Evolutionary conservation across 331 rosid genomes (phyloP).

Genomic region (Stylosanthes scabra): DNA sequence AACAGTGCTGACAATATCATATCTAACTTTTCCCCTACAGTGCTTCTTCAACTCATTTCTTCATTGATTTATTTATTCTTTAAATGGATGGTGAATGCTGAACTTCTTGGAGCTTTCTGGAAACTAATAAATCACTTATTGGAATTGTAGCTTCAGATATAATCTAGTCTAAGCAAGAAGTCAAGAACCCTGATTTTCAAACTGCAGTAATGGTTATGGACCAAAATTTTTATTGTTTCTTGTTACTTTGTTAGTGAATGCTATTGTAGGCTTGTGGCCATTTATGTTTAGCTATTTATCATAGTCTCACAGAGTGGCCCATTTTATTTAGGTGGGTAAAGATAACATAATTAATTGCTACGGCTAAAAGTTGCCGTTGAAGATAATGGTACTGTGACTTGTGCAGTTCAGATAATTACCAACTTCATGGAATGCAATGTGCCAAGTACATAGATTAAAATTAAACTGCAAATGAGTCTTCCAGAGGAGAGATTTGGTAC

Average conservation of each 20-base stretch:
- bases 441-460: not conserved
- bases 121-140: not conserved
- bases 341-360: not conserved
- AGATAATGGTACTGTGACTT: not conserved
- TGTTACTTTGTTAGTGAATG: not conserved
- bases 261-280: not conserved
- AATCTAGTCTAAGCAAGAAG: not conserved
- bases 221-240: not conserved
- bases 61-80: not conserved
- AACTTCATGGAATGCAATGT: not conserved
- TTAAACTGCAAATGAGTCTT: too few species aligned
- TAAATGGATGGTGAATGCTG: not conserved
- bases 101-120: not conserved
- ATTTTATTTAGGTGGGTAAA: not conserved
- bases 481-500: too few species aligned
- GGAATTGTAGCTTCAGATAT: not conserved
- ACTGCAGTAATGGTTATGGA: not conserved
- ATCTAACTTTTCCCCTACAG: not conserved
- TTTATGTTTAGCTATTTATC: not conserved
- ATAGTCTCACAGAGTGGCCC: not conserved
- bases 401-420: not conserved
- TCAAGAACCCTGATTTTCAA: not conserved
- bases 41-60: conserved; percentile 12
- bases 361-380: not conserved
- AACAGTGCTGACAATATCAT: conserved; percentile 34